phyloP scores from a whole-genome alignment of 2,329 filamentous ascomycete genomes.

The Akanthomyces dipterigenus region DNA sequence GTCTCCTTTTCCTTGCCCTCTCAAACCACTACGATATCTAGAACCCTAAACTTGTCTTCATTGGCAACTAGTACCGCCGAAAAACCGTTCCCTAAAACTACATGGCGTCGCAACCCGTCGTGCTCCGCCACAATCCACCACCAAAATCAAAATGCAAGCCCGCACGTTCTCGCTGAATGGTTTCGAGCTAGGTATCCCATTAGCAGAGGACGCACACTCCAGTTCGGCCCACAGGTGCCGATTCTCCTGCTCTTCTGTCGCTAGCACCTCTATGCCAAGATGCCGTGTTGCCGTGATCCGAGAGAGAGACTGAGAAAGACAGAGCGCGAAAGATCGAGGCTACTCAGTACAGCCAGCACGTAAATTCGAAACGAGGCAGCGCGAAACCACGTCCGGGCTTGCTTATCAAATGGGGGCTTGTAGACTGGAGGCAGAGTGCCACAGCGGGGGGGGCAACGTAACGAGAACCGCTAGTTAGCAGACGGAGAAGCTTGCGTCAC shows the following conservation, averaged over 20 bases:
- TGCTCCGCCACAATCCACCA: constrained; percentile 1
- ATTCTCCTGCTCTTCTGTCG: not conserved
- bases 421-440: not conserved
- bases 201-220: not conserved
- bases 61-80: not conserved
- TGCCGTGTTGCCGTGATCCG: constrained; percentile 11
- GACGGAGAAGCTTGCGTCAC: constrained; percentile 10
- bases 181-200: not conserved
- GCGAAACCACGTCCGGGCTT: not conserved
- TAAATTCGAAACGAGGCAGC: not conserved
- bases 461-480: not conserved
- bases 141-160: not conserved
- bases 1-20: not conserved
- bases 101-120: not conserved
- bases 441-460: not conserved
- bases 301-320: not conserved
- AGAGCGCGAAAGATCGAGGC: too few species aligned
- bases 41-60: not conserved
- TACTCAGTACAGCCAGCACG: not conserved
- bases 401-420: not conserved
- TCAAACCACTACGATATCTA: not conserved
- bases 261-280: constrained; percentile 10
- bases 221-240: constrained; percentile 3
- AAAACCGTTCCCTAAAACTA: not conserved
- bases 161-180: not conserved